Conservation (phyloP, 257 asterid species). For the Salvia rosmarinus region DNA sequence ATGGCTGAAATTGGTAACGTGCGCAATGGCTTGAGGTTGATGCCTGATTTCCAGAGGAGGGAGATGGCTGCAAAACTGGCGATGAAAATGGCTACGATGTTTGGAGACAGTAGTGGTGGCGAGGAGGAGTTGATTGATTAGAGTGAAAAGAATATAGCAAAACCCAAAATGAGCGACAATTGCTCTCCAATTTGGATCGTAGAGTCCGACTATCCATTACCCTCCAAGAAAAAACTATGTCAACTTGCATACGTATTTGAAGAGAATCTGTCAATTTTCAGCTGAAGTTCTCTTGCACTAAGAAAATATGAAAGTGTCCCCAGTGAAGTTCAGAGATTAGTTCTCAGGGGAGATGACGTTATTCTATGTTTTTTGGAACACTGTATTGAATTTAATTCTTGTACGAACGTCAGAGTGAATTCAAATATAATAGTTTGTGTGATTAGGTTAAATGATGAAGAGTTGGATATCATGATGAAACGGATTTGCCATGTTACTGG, state of each 20-base stretch:
- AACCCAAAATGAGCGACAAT: no score
- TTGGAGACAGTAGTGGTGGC: slow-evolving; percentile 79
- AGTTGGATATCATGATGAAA: neutral
- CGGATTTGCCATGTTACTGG: neutral
- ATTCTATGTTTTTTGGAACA: neutral
- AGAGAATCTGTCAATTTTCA: neutral
- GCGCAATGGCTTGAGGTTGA: slow-evolving; percentile 72
- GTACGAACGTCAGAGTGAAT: neutral
- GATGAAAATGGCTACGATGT: slow-evolving; percentile 93
- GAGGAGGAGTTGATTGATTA: slow-evolving; percentile 54
- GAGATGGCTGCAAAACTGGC: slow-evolving; percentile 97
- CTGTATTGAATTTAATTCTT: slow-evolving; percentile 12
- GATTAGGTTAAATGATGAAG: neutral
- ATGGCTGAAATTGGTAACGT: slow-evolving; percentile 87
- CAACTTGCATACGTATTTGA: slow-evolving; percentile 8
- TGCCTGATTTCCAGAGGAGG: slow-evolving; percentile 96
- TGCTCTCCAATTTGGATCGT: neutral
- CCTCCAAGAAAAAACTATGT: neutral
- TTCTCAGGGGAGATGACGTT: neutral
- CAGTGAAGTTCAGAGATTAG: slow-evolving; percentile 13
- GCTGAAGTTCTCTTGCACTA: neutral
- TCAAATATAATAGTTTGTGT: neutral
- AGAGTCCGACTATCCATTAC: neutral
- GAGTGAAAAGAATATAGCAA: neutral
- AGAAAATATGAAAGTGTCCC: neutral